Evolutionary conservation across 768 basidiomycete species (phyloP).

Genomic region (Russula earlei): DNA sequence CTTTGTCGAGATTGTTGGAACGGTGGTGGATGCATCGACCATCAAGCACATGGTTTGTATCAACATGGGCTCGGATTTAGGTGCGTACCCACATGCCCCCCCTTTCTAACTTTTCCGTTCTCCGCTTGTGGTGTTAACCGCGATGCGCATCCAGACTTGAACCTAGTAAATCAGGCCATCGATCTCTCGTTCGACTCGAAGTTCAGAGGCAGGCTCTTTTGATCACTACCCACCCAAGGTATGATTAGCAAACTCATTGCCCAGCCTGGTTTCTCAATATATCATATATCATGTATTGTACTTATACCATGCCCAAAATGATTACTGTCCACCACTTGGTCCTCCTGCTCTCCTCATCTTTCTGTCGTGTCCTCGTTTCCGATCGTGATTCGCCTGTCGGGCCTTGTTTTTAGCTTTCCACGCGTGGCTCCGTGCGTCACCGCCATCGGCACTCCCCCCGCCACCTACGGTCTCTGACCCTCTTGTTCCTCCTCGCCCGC

Average conservation of each 20-base stretch:
- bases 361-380: constrained; percentile 81
- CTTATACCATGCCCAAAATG: neutral
- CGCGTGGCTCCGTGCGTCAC: constrained; percentile 44
- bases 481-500: constrained; percentile 21
- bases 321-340: constrained; percentile 9
- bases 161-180: constrained; percentile 51
- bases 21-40: constrained; percentile 42
- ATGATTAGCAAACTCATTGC: neutral
- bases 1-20: constrained; percentile 62
- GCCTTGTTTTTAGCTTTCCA: constrained; percentile 75
- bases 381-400: constrained; percentile 57
- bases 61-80: constrained; percentile 52
- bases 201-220: constrained; percentile 43
- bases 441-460: constrained; percentile 31
- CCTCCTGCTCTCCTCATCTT: constrained; percentile 68
- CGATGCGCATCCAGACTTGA: constrained; percentile 35
- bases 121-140: neutral
- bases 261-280: neutral
- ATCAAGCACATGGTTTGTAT: constrained; percentile 46
- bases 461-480: constrained; percentile 25
- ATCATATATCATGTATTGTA: constrained; percentile 1
- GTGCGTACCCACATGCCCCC: constrained; percentile 42
- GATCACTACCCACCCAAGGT: neutral
- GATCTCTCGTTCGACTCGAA: constrained; percentile 52
- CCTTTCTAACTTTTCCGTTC: too few relatives aligned